Evolutionary conservation across 495 filamentous ascomycete species (phyloP).

Genomic region (Durotheca rogersii): DNA sequence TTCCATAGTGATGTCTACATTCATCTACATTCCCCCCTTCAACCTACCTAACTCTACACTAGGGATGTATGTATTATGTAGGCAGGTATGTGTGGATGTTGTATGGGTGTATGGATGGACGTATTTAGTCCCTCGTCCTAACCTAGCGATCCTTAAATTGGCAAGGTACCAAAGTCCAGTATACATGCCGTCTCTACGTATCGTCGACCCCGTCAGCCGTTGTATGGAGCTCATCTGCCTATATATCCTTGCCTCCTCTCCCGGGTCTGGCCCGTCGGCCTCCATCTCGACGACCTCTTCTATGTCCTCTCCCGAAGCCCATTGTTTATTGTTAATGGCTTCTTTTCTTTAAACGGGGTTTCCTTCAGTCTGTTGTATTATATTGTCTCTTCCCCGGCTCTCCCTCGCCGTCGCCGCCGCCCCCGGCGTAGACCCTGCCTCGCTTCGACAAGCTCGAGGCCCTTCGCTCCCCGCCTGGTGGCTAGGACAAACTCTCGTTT

Average conservation of each 20-base stretch:
- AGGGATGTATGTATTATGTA: no score
- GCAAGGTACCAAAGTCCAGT: no score
- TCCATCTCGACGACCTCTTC: constrained; percentile 38
- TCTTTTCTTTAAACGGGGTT: constrained; percentile 43
- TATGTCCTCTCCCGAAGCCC: constrained; percentile 39
- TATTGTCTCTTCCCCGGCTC: constrained; percentile 29
- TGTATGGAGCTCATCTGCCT: constrained; percentile 38
- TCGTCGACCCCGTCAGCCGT: constrained; percentile 17
- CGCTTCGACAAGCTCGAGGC: constrained; percentile 15
- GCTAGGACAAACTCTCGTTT: constrained; percentile 28
- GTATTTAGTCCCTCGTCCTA: no score
- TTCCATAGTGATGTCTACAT: constrained; percentile 4
- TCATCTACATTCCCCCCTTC: constrained; percentile 11
- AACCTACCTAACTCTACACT: no score
- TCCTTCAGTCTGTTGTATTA: constrained; percentile 33
- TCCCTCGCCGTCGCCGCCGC: constrained; percentile 18
- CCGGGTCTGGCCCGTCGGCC: constrained; percentile 42
- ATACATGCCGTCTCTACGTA: background rate
- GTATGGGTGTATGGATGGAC: no score
- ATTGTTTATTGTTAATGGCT: constrained; percentile 43
- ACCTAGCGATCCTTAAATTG: no score
- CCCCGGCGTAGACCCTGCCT: constrained; percentile 19
- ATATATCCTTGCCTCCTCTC: constrained; percentile 49
- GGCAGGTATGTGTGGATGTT: no score
- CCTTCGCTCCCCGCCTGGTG: constrained; percentile 4